Conservation (phyloP, 2,329 filamentous ascomycete species). For the Purpureocillium lavendulum region DNA sequence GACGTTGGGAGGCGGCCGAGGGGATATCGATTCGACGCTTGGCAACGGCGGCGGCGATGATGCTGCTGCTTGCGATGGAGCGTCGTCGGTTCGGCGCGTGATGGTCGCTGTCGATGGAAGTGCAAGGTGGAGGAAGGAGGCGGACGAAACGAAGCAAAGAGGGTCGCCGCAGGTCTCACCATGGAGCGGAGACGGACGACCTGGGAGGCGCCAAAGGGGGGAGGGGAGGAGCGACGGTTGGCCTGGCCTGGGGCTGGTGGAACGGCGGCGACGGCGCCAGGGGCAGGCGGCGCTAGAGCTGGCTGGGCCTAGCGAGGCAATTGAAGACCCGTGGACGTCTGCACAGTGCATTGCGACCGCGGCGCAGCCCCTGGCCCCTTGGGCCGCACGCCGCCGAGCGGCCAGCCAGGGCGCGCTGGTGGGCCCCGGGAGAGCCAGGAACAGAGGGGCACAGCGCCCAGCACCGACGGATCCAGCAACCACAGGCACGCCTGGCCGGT, state of each 20-base stretch:
- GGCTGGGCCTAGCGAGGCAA: slow-evolving; percentile 2
- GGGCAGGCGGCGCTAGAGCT: slow-evolving; percentile 6
- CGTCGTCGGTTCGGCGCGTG: background rate
- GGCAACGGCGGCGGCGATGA: slow-evolving; percentile 3
- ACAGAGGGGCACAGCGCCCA: background rate
- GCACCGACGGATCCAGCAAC: no score
- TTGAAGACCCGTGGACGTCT: background rate
- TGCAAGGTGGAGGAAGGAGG: slow-evolving; percentile 4
- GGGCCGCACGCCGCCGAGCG: background rate
- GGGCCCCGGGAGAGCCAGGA: background rate
- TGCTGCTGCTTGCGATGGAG: background rate
- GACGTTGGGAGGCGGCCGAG: slow-evolving; percentile 4
- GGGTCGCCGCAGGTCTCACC: slow-evolving; percentile 10
- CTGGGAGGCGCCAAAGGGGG: background rate
- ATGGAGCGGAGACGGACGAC: slow-evolving; percentile 5
- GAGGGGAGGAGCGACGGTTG: slow-evolving; percentile 1
- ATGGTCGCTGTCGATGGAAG: background rate
- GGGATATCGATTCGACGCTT: slow-evolving; percentile 9
- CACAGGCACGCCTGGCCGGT: no score
- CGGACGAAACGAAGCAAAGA: slow-evolving; percentile 5
- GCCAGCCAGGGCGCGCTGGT: no score
- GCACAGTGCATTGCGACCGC: slow-evolving; percentile 6
- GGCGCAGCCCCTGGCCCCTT: background rate
- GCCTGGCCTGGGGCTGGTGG: background rate
- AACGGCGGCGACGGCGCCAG: background rate